Base-by-base conservation (phyloP, 2,329 filamentous ascomycete genomes). In the Ophiostoma populinum region DNA sequence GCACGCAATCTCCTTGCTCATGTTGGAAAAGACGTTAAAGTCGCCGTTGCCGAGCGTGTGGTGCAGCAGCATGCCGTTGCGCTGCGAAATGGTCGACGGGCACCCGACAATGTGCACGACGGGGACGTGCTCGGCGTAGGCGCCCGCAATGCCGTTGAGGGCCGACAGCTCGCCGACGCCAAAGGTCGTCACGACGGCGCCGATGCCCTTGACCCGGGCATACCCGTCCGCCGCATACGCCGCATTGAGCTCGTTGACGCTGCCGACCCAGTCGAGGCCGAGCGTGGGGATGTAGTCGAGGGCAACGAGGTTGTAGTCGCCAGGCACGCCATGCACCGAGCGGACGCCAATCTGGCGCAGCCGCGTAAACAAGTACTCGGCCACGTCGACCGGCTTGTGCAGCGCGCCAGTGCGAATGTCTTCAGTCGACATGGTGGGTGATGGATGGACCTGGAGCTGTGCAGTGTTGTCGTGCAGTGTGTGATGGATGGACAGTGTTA, bases 1-100 rank as follows among this genome's bases (percentile, higher is more conserved):
- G 50, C 74, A 79, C 1, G 80, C 80, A 45, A 92, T 72, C 34
- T 71, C 55, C 31, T 66, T 61, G 51, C 65, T 80, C 77, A 92
- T 92, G 49, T 80, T 70, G 45, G 73, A 66, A 53, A 92, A 92
- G 36, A 83, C 80, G 41, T 46, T 42, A 29, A 46, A 51, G 18
- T 77, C 67, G 35, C 73, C 63, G 44, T 70, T 67, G 15, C 61
- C 63, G n/a, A 71, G 57, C 0, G 67, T 70, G 45, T 71, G 67
- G 40, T 68, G 64, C 31, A 49, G 41, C 36, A 50, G 45, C 38
- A 46, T 43, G 31, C 43, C 44, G 19, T 36, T 40, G 32, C 43
- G 43, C 40, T 50, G 47, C 2, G 43, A 39, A 6, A 43, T 29
- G 27, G 38, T 46, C 6, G 44, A 46, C 8, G 49, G 48, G 21